Conservation (phyloP, 805 yeast genomes). For the Debaryomyces maramus region DNA sequence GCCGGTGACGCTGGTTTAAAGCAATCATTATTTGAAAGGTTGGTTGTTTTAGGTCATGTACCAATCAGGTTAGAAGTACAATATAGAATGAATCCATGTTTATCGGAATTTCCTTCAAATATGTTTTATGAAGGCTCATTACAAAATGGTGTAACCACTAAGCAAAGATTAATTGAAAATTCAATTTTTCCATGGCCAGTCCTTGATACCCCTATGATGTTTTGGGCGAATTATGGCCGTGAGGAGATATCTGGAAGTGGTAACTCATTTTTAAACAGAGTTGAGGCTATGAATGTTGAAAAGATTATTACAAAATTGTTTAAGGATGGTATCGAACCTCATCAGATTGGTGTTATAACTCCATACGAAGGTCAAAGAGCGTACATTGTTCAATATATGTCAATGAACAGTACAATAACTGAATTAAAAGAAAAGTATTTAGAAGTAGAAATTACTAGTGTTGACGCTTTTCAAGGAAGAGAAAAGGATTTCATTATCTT, state of each 20-base stretch:
- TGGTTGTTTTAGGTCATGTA: constrained; percentile 75
- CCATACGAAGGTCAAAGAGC: constrained; percentile 95
- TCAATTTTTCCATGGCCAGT: constrained; percentile 91
- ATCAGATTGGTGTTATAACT: constrained; percentile 87
- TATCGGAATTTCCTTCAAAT: constrained; percentile 85
- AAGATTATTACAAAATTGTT: constrained; percentile 70
- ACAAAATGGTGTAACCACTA: constrained; percentile 87
- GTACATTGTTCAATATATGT: constrained; percentile 75
- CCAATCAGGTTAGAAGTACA: constrained; percentile 90
- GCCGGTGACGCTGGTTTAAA: constrained; percentile 86
- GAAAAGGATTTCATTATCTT: constrained; percentile 45
- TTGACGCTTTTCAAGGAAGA: constrained; percentile 46
- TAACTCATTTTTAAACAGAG: constrained; percentile 76
- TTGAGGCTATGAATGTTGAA: constrained; percentile 89
- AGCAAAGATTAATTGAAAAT: constrained; percentile 56
- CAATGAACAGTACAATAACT: constrained; percentile 60
- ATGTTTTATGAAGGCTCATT: constrained; percentile 91
- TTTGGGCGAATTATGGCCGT: constrained; percentile 86
- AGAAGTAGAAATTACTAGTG: constrained; percentile 74
- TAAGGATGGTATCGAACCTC: constrained; percentile 73
- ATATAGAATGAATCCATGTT: constrained; percentile 90
- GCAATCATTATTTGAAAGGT: constrained; percentile 85
- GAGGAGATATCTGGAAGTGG: constrained; percentile 87
- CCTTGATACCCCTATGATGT: constrained; percentile 85
- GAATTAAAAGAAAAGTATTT: constrained; percentile 59